Conservation (phyloP, 2,329 filamentous ascomycete genomes). For the Penicillium sp. region DNA sequence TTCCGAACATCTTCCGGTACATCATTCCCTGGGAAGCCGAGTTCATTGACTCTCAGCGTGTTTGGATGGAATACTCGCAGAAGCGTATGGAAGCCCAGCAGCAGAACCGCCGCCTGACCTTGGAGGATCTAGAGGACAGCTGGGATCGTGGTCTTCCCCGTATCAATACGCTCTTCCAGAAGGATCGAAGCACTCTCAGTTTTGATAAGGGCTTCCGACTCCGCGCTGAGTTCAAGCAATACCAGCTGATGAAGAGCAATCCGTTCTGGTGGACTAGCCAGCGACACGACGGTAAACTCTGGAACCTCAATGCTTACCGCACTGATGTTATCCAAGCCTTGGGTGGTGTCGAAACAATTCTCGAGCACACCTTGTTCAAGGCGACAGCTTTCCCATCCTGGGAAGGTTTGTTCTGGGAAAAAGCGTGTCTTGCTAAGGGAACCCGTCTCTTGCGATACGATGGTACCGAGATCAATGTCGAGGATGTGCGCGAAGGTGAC, state of each 20-base stretch:
- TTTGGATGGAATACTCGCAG: slow-evolving; percentile 99
- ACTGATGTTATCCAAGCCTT: slow-evolving; percentile 96
- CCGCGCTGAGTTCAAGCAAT: slow-evolving; percentile 95
- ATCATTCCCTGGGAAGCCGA: slow-evolving; percentile 99
- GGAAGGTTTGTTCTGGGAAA: slow-evolving; percentile 93
- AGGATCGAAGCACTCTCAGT: slow-evolving; percentile 91
- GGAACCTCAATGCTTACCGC: slow-evolving; percentile 93
- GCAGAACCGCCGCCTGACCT: slow-evolving; percentile 88
- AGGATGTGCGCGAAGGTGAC: slow-evolving; percentile 53
- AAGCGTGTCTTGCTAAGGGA: slow-evolving; percentile 51
- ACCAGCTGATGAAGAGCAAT: slow-evolving; percentile 98
- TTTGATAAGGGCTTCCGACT: slow-evolving; percentile 99
- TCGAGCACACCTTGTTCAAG: slow-evolving; percentile 96
- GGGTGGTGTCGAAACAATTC: slow-evolving; percentile 94
- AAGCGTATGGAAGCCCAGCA: slow-evolving; percentile 96
- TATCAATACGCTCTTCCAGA: slow-evolving; percentile 99
- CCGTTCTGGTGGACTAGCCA: slow-evolving; percentile 99
- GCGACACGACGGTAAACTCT: slow-evolving; percentile 92
- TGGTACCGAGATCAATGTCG: slow-evolving; percentile 47
- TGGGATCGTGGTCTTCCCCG: slow-evolving; percentile 97
- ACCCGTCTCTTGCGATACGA: slow-evolving; percentile 49
- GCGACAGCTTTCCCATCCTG: slow-evolving; percentile 95
- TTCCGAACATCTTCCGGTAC: slow-evolving; percentile 98
- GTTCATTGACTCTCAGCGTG: slow-evolving; percentile 97
- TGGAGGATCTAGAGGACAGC: slow-evolving; percentile 95